A percentile compares a stretch with the other conserved stretches of the same genome.
These are phyloP conservation scores for Mortierella sp. DNA, from an alignment of 371 early-diverging fungal genomes.

Conservation along the genomic window DNA sequence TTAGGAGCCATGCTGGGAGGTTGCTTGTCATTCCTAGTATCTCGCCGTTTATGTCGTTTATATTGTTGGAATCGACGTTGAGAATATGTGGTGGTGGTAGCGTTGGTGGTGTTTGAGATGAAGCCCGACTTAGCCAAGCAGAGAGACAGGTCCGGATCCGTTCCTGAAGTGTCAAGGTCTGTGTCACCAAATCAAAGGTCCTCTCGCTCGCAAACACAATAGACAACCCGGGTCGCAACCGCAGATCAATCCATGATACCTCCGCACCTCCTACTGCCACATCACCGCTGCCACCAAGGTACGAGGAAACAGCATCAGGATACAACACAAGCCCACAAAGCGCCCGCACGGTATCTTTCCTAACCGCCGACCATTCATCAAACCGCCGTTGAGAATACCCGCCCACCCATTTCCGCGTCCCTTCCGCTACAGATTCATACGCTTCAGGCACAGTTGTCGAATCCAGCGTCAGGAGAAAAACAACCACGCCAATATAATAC, in stretches of 20 bases:
- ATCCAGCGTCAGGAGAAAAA: conserved; percentile 22
- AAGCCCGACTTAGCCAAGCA: conserved; percentile 8
- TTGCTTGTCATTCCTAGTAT: conserved; percentile 21
- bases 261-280: neutral
- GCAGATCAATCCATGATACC: neutral
- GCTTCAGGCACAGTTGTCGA: neutral
- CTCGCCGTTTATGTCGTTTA: neutral
- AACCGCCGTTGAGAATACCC: conserved; percentile 28
- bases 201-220: conserved; percentile 11
- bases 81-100: neutral
- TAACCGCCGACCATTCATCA: conserved; percentile 28
- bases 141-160: neutral
- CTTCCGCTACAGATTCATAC: neutral
- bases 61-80: neutral
- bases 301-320: neutral
- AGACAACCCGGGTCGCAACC: conserved; percentile 1
- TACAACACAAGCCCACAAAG: conserved; percentile 9
- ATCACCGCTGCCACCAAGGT: neutral
- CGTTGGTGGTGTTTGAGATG: neutral
- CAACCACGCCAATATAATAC: conserved; percentile 26
- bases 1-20: conserved; percentile 44
- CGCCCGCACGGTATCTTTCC: conserved; percentile 24
- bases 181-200: neutral
- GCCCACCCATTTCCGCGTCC: neutral
- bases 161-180: neutral